Conservation (phyloP, 2,329 filamentous ascomycete species). For the Trichophyton benhamiae region DNA sequence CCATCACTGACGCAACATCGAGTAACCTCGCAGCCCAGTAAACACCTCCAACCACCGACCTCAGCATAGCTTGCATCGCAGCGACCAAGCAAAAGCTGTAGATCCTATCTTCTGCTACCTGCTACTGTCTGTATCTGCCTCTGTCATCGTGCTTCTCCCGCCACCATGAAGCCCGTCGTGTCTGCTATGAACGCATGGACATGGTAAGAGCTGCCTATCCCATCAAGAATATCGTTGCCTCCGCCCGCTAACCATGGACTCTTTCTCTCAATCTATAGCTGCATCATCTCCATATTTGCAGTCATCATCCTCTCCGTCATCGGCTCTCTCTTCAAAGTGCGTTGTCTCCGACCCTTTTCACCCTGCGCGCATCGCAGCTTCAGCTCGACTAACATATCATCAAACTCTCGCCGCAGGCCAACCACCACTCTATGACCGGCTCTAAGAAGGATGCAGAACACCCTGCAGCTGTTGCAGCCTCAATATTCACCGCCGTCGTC, state of each 20-base stretch:
- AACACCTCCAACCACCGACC: neutral
- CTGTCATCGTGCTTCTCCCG: slow-evolving; percentile 7
- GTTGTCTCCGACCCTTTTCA: slow-evolving; percentile 17
- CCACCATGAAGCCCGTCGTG: slow-evolving; percentile 86
- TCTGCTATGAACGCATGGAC: slow-evolving; percentile 87
- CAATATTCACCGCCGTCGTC: slow-evolving; percentile 75
- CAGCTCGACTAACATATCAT: slow-evolving; percentile 5
- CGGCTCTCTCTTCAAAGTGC: slow-evolving; percentile 60
- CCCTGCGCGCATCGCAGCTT: neutral
- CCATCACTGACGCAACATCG: neutral
- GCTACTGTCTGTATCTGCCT: neutral
- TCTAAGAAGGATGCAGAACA: slow-evolving; percentile 57
- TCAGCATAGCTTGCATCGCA: neutral
- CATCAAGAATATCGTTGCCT: neutral
- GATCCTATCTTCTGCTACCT: neutral
- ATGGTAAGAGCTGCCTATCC: slow-evolving; percentile 50
- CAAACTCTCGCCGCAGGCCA: slow-evolving; percentile 30
- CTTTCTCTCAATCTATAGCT: slow-evolving; percentile 42
- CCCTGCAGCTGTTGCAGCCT: slow-evolving; percentile 64
- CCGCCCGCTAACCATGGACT: slow-evolving; percentile 10
- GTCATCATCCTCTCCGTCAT: slow-evolving; percentile 54
- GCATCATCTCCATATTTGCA: slow-evolving; percentile 52
- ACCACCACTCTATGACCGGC: slow-evolving; percentile 76
- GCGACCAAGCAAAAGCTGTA: neutral
- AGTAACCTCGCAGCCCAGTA: neutral